Percentiles rank a stretch among this genome's conserved stretches.
These are phyloP conservation scores for Volvox carteri DNA, from an alignment of 163 green algal species.

Conservation along the genomic window DNA sequence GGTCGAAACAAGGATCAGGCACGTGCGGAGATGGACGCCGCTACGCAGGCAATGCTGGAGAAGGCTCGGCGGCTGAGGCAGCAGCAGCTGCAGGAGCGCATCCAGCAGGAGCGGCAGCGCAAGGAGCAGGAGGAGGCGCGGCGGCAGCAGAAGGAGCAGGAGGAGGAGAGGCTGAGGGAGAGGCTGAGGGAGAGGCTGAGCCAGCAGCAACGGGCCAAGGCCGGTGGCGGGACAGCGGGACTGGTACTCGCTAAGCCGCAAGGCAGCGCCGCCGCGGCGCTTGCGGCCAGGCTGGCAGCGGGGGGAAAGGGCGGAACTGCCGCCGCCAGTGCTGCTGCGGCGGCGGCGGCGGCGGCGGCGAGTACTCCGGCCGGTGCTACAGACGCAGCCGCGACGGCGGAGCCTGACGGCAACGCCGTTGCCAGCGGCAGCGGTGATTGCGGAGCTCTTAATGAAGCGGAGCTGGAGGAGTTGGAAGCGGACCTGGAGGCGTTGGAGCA, in stretches of 20 bases:
- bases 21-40: conserved; percentile 22
- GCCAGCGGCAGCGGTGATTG: not conserved
- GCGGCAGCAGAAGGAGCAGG: not conserved
- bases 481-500: conserved; percentile 15
- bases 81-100: conserved; percentile 25
- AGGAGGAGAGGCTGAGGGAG: not conserved
- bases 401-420: not conserved
- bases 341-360: not conserved
- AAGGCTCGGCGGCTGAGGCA: conserved; percentile 21
- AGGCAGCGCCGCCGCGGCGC: not conserved
- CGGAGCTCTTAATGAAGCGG: not conserved
- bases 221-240: not conserved
- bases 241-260: not conserved
- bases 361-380: not conserved
- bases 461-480: conserved; percentile 4
- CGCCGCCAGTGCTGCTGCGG: not conserved
- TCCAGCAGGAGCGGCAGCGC: not conserved
- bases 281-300: not conserved
- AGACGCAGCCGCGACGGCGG: not conserved
- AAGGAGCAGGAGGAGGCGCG: not conserved
- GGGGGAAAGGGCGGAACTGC: not conserved
- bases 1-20: conserved; percentile 15
- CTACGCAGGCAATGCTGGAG: conserved; percentile 40
- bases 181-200: not conserved
- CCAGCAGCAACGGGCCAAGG: not conserved